These are phyloP conservation scores for Aspergillus pseudoglaucus DNA, from an alignment of 2,329 filamentous ascomycete species.

Conservation along the genomic window DNA sequence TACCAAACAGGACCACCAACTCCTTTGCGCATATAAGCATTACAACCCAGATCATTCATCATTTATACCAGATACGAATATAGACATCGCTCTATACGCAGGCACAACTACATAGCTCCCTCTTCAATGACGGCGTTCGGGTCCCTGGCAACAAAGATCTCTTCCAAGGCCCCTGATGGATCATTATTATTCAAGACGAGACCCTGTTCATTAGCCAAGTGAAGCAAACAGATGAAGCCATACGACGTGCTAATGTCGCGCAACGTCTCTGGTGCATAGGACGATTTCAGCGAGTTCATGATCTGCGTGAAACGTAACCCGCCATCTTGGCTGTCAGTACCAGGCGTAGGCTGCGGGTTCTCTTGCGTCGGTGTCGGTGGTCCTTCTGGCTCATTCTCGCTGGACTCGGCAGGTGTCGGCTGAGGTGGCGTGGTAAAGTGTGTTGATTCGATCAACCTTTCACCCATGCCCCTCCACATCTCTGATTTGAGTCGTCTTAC, in stretches of 20 bases:
- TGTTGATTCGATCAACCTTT: slow-evolving; percentile 31
- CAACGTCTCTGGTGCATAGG: slow-evolving; percentile 81
- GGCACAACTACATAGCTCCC: slow-evolving; percentile 17
- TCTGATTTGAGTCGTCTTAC: slow-evolving; percentile 59
- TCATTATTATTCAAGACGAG: slow-evolving; percentile 64
- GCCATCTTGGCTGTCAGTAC: slow-evolving; percentile 39
- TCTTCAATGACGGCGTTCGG: slow-evolving; percentile 34
- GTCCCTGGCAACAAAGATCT: slow-evolving; percentile 40
- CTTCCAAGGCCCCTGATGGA: slow-evolving; percentile 33
- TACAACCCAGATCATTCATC: slow-evolving; percentile 9
- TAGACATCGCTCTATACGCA: neutral
- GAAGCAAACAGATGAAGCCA: slow-evolving; percentile 89
- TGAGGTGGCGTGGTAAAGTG: slow-evolving; percentile 26
- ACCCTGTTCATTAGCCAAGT: slow-evolving; percentile 89
- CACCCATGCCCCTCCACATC: slow-evolving; percentile 58
- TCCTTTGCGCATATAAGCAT: slow-evolving; percentile 9
- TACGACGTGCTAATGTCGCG: slow-evolving; percentile 88
- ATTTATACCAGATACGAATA: neutral
- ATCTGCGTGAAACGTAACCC: slow-evolving; percentile 79
- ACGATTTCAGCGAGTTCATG: slow-evolving; percentile 78
- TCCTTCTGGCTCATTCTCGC: slow-evolving; percentile 9
- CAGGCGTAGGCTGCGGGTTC: slow-evolving; percentile 18
- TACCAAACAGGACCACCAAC: slow-evolving; percentile 8
- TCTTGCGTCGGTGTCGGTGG: slow-evolving; percentile 21
- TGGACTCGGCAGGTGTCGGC: slow-evolving; percentile 10